phyloP scores from a whole-genome alignment of 257 asterid species.

The Przewalskia tangutica region DNA sequence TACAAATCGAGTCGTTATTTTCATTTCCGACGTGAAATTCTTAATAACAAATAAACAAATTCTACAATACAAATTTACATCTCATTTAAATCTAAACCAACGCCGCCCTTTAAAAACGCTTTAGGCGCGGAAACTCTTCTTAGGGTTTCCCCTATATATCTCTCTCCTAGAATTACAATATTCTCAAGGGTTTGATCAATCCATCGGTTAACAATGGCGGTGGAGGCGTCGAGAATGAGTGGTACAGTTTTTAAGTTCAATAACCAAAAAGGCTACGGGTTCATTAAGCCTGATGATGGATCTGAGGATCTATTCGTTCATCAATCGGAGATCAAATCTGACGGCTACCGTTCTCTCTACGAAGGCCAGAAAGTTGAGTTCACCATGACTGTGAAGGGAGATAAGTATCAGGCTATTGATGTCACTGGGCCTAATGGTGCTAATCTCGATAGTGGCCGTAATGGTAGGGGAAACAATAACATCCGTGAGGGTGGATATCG shows the following conservation, averaged over 20 bases:
- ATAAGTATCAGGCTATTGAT: conserved; percentile 54
- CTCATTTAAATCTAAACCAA: background rate
- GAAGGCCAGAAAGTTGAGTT: no score
- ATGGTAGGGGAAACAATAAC: background rate
- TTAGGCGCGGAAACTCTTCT: background rate
- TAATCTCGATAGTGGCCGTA: conserved; percentile 20
- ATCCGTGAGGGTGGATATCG: conserved; percentile 29
- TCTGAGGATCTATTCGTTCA: conserved; percentile 77
- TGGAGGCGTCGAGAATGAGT: conserved; percentile 4
- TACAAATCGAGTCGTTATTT: no score
- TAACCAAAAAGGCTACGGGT: conserved; percentile 69
- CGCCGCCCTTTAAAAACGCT: background rate
- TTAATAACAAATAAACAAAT: background rate
- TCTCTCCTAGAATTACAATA: background rate
- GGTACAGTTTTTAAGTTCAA: conserved; percentile 61
- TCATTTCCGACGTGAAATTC: background rate
- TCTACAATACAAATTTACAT: background rate
- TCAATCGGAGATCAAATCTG: conserved; percentile 69
- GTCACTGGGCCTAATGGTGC: conserved; percentile 68
- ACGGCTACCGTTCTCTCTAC: conserved; percentile 52
- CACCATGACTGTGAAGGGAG: conserved; percentile 34
- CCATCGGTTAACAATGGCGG: conserved; percentile 42
- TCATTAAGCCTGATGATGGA: conserved; percentile 69
- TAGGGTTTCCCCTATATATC: background rate
- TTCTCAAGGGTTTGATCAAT: background rate